phyloP scores from a whole-genome alignment of 495 filamentous ascomycete genomes.

The Diplogelasinospora grovesii region DNA sequence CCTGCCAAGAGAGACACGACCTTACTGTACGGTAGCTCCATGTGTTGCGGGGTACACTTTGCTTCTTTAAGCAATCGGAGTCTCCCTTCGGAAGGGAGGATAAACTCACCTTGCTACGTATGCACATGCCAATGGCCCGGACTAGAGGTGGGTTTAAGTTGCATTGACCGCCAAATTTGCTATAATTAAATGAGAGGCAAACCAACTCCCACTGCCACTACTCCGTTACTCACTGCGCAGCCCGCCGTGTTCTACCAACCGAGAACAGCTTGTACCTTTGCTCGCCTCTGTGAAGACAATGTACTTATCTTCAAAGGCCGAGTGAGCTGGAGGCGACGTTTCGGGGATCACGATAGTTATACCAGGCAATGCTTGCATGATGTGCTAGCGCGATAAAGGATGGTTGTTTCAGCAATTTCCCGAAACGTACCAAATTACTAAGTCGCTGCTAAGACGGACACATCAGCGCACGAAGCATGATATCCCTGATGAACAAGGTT shows the following conservation, averaged over 20 bases:
- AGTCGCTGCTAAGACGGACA: conserved; percentile 7
- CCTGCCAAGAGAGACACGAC: too few species aligned
- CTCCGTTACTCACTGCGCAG: too few species aligned
- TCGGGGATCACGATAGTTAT: neutral
- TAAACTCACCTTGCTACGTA: too few species aligned
- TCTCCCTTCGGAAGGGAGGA: too few species aligned
- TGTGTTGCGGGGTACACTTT: too few species aligned
- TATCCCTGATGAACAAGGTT: conserved; percentile 17
- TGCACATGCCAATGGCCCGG: neutral
- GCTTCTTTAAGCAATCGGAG: too few species aligned
- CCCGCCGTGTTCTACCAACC: too few species aligned
- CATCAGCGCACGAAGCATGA: conserved; percentile 8
- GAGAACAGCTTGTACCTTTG: too few species aligned
- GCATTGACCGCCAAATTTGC: conserved; percentile 28
- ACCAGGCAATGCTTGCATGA: conserved; percentile 14
- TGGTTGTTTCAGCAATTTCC: conserved; percentile 16
- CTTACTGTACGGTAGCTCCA: too few species aligned
- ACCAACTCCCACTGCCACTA: neutral
- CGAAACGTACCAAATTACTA: conserved; percentile 9
- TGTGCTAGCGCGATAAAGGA: conserved; percentile 2
- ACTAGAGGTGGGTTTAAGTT: neutral
- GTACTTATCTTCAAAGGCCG: too few species aligned
- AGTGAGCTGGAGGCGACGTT: too few species aligned
- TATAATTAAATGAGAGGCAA: conserved; percentile 17
- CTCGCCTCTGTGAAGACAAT: too few species aligned